These are phyloP conservation scores for Fusarium palustre DNA, from an alignment of 2,329 filamentous ascomycete species.

Conservation along the genomic window DNA sequence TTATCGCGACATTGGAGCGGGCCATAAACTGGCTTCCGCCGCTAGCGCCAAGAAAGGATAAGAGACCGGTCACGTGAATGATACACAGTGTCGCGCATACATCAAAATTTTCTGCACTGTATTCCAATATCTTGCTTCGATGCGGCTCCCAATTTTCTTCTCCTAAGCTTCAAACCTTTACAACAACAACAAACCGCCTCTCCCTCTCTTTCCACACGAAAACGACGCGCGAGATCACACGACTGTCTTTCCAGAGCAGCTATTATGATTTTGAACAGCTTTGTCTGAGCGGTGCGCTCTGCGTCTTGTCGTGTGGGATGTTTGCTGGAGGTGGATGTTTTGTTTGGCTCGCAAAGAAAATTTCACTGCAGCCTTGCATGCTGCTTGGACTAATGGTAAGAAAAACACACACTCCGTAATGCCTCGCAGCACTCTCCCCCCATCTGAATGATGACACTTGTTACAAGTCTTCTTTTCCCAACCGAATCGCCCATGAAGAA, in stretches of 20 bases:
- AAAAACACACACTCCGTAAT: slow-evolving; percentile 32
- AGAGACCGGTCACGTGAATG: slow-evolving; percentile 41
- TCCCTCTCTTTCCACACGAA: slow-evolving; percentile 17
- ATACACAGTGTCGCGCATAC: slow-evolving; percentile 43
- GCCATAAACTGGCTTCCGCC: slow-evolving; percentile 30
- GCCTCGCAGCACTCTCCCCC: slow-evolving; percentile 26
- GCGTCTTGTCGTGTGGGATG: slow-evolving; percentile 4
- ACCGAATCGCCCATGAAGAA: slow-evolving; percentile 91
- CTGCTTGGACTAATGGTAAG: slow-evolving; percentile 43
- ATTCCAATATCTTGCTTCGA: slow-evolving; percentile 49
- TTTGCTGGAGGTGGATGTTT: slow-evolving; percentile 8
- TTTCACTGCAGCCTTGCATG: slow-evolving; percentile 12
- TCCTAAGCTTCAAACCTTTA: slow-evolving; percentile 31
- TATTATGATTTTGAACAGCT: slow-evolving; percentile 36
- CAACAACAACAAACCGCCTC: slow-evolving; percentile 27
- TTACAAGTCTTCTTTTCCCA: slow-evolving; percentile 85
- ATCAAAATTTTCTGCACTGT: slow-evolving; percentile 51
- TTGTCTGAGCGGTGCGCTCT: slow-evolving; percentile 5
- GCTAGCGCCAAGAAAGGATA: slow-evolving; percentile 30
- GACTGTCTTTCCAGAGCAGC: slow-evolving; percentile 18
- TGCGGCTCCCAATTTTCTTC: slow-evolving; percentile 36
- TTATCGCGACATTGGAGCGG: slow-evolving; percentile 41
- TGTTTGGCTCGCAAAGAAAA: slow-evolving; percentile 13
- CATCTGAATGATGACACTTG: slow-evolving; percentile 77
- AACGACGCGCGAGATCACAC: slow-evolving; percentile 17